phyloP scores from a whole-genome alignment of 2,329 filamentous ascomycete species.

The Pseudogymnoascus sp. region DNA sequence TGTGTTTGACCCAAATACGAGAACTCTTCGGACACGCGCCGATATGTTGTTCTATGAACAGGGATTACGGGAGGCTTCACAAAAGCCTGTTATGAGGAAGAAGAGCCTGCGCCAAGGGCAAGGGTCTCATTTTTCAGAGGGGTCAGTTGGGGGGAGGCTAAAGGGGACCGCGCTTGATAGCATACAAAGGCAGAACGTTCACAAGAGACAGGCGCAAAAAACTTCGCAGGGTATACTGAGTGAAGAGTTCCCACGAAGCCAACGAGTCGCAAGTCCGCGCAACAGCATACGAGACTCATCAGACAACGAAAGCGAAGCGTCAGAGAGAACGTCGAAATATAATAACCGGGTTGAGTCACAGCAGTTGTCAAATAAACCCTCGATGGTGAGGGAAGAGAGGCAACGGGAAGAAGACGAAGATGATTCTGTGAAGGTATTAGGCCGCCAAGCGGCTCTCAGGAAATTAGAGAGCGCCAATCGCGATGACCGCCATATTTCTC shows the following conservation, averaged over 20 bases:
- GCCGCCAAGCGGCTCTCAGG: slow-evolving; percentile 7
- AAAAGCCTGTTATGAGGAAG: slow-evolving; percentile 34
- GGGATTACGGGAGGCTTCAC: slow-evolving; percentile 33
- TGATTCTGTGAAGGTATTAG: slow-evolving; percentile 17
- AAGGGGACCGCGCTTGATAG: slow-evolving; percentile 40
- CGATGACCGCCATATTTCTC: slow-evolving; percentile 18
- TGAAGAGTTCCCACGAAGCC: background rate
- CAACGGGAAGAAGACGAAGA: slow-evolving; percentile 34
- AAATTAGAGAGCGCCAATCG: slow-evolving; percentile 12
- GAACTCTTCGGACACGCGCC: slow-evolving; percentile 48
- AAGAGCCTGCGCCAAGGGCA: slow-evolving; percentile 29
- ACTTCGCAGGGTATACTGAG: background rate
- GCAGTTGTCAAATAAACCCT: slow-evolving; percentile 34
- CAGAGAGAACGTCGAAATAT: slow-evolving; percentile 11
- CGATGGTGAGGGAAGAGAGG: slow-evolving; percentile 39
- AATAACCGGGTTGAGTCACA: slow-evolving; percentile 19
- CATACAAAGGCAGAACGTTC: background rate
- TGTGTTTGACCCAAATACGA: slow-evolving; percentile 59
- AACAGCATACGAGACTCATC: slow-evolving; percentile 17
- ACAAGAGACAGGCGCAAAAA: background rate
- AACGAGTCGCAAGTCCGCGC: slow-evolving; percentile 3
- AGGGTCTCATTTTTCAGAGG: slow-evolving; percentile 37
- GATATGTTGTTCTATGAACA: slow-evolving; percentile 39
- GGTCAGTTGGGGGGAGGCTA: slow-evolving; percentile 44
- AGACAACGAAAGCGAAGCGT: slow-evolving; percentile 25